Percentiles rank a stretch among this genome's conserved stretches.
Conservation (phyloP, 148 eudicot genomes). For the Spergularia marina region DNA sequence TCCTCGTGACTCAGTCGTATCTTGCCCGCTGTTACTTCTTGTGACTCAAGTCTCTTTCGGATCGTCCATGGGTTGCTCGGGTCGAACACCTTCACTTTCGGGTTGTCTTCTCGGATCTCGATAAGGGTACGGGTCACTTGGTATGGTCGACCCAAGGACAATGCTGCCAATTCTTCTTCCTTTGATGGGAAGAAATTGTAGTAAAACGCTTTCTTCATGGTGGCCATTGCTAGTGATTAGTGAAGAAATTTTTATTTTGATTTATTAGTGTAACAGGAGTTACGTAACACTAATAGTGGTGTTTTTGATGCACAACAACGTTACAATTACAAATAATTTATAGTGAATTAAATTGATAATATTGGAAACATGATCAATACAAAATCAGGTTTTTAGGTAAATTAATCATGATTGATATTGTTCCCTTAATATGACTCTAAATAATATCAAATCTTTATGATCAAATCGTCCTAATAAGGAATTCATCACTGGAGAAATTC, state of each 20-base stretch:
- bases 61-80: conserved; percentile 24
- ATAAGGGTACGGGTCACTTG: conserved; percentile 16
- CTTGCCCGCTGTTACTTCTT: conserved; percentile 19
- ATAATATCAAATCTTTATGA: neutral
- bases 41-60: conserved; percentile 16
- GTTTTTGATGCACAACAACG: neutral
- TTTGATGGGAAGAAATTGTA: conserved; percentile 28
- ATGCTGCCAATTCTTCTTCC: conserved; percentile 16
- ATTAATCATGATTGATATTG: neutral
- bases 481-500: neutral
- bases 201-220: conserved; percentile 20
- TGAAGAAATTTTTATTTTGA: neutral
- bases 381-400: neutral
- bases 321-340: conserved; percentile 2
- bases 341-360: neutral
- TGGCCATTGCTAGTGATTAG: conserved; percentile 4
- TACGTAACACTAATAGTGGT: too few relatives aligned
- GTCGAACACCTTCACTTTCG: neutral
- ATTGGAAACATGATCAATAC: neutral
- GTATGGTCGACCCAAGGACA: neutral
- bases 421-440: neutral
- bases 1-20: conserved; percentile 20
- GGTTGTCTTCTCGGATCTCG: conserved; percentile 24
- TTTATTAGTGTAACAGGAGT: neutral
- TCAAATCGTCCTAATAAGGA: neutral